These are phyloP conservation scores for Phytophthora sansomeana DNA, from an alignment of 352 stramenopile species.

Conservation along the genomic window DNA sequence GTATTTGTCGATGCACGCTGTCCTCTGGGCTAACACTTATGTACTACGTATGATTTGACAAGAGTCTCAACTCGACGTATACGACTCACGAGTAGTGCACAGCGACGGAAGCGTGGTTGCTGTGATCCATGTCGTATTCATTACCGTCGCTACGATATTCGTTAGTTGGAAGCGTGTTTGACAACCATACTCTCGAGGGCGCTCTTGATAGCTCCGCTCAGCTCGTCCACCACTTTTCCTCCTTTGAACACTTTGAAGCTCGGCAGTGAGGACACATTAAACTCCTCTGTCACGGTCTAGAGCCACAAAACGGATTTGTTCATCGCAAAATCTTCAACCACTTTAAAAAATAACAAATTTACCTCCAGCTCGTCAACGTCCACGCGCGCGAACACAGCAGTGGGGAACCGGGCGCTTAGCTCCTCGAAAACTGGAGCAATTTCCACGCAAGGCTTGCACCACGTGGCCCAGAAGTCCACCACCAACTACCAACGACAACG, in stretches of 20 bases:
- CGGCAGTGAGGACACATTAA: constrained; percentile 87
- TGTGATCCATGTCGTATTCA: constrained; percentile 6
- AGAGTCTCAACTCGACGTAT: too few species aligned
- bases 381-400: constrained; percentile 73
- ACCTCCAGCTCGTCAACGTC: constrained; percentile 83
- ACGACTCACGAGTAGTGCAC: too few species aligned
- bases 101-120: too few species aligned
- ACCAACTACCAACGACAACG: constrained; percentile 53
- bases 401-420: constrained; percentile 63
- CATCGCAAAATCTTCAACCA: neutral
- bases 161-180: constrained; percentile 45
- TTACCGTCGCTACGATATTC: neutral
- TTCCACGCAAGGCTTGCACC: constrained; percentile 84
- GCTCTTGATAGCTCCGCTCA: constrained; percentile 78
- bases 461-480: constrained; percentile 88
- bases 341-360: neutral
- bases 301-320: neutral
- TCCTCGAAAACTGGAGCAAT: constrained; percentile 83
- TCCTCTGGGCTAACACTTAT: too few species aligned
- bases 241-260: constrained; percentile 95
- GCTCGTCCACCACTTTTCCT: constrained; percentile 89
- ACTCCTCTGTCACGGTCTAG: constrained; percentile 67
- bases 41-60: too few species aligned
- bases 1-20: too few species aligned
- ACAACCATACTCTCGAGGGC: constrained; percentile 64